Evolutionary conservation across 768 basidiomycete species (phyloP), one percentile per base, ranked within the genome.

Genomic region (Leccinum imitatum): DNA sequence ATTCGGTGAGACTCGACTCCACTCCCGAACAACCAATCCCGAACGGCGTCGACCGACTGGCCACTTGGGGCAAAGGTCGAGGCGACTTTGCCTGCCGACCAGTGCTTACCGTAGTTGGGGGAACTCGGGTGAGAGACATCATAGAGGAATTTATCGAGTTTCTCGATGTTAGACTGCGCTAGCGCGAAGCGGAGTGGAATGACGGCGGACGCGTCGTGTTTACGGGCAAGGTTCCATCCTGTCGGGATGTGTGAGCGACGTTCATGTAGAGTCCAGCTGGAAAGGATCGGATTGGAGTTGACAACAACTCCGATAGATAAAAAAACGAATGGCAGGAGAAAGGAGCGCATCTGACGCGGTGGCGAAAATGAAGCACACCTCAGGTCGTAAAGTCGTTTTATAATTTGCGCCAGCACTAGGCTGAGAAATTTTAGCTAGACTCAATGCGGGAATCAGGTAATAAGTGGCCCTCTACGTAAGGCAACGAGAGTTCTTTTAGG

Each of bases 151-250:
- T 77, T 73, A 21, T 80, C 79, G 14, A 83, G 61, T 37, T 69
- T 52, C 55, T 78, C 66, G 7, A 79, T 57, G 60, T 83, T 81
- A 47, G 66, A 67, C 64, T 83, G 81, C 7, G 64, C 62, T 6
- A 82, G 75, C 0, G 80, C 82, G 47, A 82, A 76, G 50, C 80
- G 79, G 37, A 82, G 68, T 11, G 81, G 82, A 27, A 82, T 60
- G 3, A 72, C 58, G 19, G 70, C 67, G 47, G 71, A 59, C 9
- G 76, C 21, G 37, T 75, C 64, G 21, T 75, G 69, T 4, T 70
- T 74, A 31, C 73, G 70, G 17, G 69, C 54, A 3, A 63, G 57
- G 0, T 37, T 44, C 81, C 77, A 82, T 59, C 79, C 80, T 25
- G 63, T 39, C 2, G 82, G 82, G 23, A 71, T 62, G 30, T 67